Conservation (phyloP, 2,329 filamentous ascomycete genomes). For the Neonectria hederae region DNA sequence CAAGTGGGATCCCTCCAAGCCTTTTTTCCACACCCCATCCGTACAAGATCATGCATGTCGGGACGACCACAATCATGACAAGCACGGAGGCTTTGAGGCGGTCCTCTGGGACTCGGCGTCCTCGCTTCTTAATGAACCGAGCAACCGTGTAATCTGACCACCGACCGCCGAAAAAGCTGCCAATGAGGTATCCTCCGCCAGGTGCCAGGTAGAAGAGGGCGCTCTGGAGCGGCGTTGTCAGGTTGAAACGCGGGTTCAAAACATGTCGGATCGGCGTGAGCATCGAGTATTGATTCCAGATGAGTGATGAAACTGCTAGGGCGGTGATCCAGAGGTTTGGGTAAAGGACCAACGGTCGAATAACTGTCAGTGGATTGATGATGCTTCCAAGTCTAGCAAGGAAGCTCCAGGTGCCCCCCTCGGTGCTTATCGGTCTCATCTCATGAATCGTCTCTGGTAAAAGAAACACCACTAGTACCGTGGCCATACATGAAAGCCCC, state of each 20-base stretch:
- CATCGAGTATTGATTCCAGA: constrained; percentile 78
- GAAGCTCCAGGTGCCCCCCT: neutral
- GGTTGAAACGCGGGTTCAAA: constrained; percentile 74
- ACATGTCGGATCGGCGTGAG: constrained; percentile 76
- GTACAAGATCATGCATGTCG: constrained; percentile 68
- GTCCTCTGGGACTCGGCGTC: constrained; percentile 70
- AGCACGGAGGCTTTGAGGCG: constrained; percentile 65
- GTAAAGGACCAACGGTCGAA: constrained; percentile 51
- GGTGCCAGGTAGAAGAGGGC: constrained; percentile 78
- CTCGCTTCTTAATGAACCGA: constrained; percentile 65
- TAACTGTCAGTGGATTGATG: constrained; percentile 15
- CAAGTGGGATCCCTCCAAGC: constrained; percentile 61
- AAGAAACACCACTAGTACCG: constrained; percentile 65
- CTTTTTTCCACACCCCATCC: constrained; percentile 56
- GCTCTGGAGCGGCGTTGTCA: constrained; percentile 69
- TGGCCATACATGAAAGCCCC: constrained; percentile 66
- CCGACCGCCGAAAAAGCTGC: constrained; percentile 74
- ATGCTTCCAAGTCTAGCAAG: neutral
- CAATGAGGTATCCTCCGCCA: constrained; percentile 71
- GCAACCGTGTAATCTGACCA: constrained; percentile 74
- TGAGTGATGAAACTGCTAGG: constrained; percentile 66
- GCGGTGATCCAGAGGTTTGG: constrained; percentile 70
- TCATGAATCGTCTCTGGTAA: constrained; percentile 74
- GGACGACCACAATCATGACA: constrained; percentile 63
- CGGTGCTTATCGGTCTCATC: constrained; percentile 16